Conservation (phyloP, 306 rosid genomes). For the Pterocarpus macrocarpus region DNA sequence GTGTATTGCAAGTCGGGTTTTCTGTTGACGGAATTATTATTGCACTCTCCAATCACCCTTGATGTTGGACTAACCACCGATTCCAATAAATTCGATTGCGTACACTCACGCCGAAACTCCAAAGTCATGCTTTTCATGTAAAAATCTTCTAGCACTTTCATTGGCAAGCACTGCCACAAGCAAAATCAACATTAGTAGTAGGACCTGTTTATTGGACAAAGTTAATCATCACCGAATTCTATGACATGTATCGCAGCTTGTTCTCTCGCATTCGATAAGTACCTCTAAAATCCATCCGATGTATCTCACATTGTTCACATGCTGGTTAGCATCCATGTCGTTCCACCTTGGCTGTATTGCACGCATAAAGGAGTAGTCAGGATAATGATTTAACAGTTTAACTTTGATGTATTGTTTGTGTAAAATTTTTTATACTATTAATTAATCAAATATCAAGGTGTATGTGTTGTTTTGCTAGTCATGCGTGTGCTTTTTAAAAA, state of each 20-base stretch:
- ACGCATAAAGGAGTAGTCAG: not conserved
- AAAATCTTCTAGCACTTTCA: constrained; percentile 65
- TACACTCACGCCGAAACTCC: constrained; percentile 88
- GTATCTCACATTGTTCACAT: constrained; percentile 94
- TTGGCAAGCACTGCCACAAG: constrained; percentile 79
- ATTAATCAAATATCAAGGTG: too few relatives aligned
- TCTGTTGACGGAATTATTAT: constrained; percentile 52
- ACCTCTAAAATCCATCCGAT: constrained; percentile 99
- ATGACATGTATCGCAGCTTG: too few relatives aligned
- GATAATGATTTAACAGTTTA: not conserved
- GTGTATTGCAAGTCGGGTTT: constrained; percentile 67
- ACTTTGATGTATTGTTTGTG: too few relatives aligned
- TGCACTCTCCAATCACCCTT: constrained; percentile 49
- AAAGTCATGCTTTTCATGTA: constrained; percentile 78
- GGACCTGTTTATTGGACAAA: not conserved
- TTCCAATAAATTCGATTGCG: constrained; percentile 76
- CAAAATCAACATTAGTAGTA: not conserved
- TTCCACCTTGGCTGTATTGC: constrained; percentile 89
- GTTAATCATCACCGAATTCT: not conserved
- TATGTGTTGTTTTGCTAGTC: too few relatives aligned
- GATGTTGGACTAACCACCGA: constrained; percentile 74
- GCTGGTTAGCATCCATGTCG: constrained; percentile 98
- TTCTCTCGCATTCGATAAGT: not conserved
- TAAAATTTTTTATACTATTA: too few relatives aligned
- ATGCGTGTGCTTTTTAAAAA: too few relatives aligned